A percentile compares a stretch with the other conserved stretches of the same genome.
Evolutionary conservation across 768 basidiomycete genomes (phyloP).

Genomic region (Tulasnella sp.): DNA sequence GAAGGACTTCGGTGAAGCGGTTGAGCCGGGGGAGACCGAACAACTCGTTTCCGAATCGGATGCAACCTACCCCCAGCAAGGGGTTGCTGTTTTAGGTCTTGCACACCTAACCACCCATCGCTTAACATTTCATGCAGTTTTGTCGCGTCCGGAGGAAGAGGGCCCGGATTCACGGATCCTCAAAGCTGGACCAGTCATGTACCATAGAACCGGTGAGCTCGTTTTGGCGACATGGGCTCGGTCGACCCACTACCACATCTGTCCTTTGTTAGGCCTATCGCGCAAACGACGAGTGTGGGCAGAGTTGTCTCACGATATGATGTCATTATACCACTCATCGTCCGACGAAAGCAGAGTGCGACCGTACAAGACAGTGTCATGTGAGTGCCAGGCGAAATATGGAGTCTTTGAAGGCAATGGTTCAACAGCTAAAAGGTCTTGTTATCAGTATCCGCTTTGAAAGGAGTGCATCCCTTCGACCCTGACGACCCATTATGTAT

Average conservation of each 20-base stretch:
- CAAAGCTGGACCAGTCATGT: slow-evolving; percentile 40
- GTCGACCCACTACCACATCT: neutral
- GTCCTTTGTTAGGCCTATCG: slow-evolving; percentile 28
- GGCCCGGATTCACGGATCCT: slow-evolving; percentile 27
- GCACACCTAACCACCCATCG: slow-evolving; percentile 60
- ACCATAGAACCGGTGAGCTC: slow-evolving; percentile 30
- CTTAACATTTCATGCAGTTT: slow-evolving; percentile 53
- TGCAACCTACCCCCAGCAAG: slow-evolving; percentile 34
- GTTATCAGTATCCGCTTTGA: slow-evolving; percentile 39
- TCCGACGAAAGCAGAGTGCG: slow-evolving; percentile 43
- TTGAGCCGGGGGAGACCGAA: slow-evolving; percentile 38
- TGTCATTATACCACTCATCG: slow-evolving; percentile 46
- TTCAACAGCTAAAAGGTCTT: too few relatives aligned
- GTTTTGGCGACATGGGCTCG: neutral
- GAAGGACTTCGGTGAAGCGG: slow-evolving; percentile 48
- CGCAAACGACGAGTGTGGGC: slow-evolving; percentile 46
- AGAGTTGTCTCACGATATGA: slow-evolving; percentile 50
- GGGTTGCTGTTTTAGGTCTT: slow-evolving; percentile 35
- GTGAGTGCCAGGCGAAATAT: slow-evolving; percentile 29
- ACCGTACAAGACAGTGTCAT: slow-evolving; percentile 41
- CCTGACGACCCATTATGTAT: slow-evolving; percentile 37
- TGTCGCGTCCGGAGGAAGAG: slow-evolving; percentile 32
- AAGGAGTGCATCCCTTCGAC: slow-evolving; percentile 37
- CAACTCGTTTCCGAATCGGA: slow-evolving; percentile 43
- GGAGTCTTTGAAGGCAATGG: too few relatives aligned